These are phyloP conservation scores for Dryadomyces quercivorus DNA, from an alignment of 2,329 filamentous ascomycete genomes.

Conservation along the genomic window DNA sequence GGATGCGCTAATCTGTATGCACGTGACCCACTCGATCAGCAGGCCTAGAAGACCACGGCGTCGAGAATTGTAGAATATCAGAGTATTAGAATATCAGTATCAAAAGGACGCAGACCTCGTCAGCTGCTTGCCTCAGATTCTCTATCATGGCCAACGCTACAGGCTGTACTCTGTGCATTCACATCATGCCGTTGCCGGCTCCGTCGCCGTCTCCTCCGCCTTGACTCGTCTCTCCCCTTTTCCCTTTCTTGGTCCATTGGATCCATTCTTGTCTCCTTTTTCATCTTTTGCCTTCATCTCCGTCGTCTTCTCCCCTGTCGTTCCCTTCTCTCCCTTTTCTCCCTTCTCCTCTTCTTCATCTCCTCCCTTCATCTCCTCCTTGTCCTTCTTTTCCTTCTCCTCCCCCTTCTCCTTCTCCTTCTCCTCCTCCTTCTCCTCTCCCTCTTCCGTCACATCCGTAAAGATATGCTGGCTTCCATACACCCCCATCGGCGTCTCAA, in stretches of 20 bases:
- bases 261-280: background rate
- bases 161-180: background rate
- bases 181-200: background rate
- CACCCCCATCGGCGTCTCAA: constrained; percentile 33
- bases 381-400: background rate
- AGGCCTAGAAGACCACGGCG: too few species aligned
- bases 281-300: background rate
- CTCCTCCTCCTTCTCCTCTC: background rate
- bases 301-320: background rate
- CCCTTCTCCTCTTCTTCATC: background rate
- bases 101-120: too few species aligned
- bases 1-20: too few species aligned
- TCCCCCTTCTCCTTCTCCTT: background rate
- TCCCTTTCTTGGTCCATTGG: too few species aligned
- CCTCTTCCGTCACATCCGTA: constrained; percentile 12
- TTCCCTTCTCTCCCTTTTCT: background rate
- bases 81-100: too few species aligned
- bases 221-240: background rate
- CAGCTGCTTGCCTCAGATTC: too few species aligned
- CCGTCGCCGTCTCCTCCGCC: background rate
- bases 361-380: background rate
- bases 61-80: too few species aligned
- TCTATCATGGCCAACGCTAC: too few species aligned
- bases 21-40: too few species aligned
- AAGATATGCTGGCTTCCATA: constrained; percentile 32